Conservation (phyloP, 805 yeast genomes). For the Starmerella cellae region DNA sequence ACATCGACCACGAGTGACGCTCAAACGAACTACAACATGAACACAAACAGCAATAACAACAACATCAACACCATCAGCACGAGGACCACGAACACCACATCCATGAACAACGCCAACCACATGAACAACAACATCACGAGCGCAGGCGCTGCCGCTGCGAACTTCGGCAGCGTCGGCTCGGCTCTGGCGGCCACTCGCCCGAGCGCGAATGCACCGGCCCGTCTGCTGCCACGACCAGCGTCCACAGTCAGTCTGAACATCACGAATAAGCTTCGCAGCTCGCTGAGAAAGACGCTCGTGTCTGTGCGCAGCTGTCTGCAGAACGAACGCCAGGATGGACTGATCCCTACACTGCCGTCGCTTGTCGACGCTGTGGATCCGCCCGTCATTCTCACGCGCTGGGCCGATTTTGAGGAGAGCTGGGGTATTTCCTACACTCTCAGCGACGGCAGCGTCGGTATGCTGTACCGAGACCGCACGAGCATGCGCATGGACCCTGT, state of each 20-base stretch:
- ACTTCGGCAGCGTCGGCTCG: conserved; percentile 1
- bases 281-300: conserved; percentile 8
- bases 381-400: conserved; percentile 42
- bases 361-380: conserved; percentile 7
- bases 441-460: conserved; percentile 82
- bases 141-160: not conserved
- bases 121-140: not conserved
- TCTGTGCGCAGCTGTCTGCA: conserved; percentile 3
- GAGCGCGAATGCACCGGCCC: conserved; percentile 2
- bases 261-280: conserved; percentile 9
- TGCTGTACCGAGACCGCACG: conserved; percentile 71
- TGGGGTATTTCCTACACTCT: conserved; percentile 92
- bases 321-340: not conserved
- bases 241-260: conserved; percentile 8
- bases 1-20: not conserved
- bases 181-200: conserved; percentile 1
- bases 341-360: not conserved
- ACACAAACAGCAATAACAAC: not conserved
- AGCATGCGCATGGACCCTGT: conserved; percentile 57
- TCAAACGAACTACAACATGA: not conserved
- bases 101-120: not conserved
- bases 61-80: not conserved
- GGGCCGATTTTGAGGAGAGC: conserved; percentile 96
- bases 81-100: not conserved
- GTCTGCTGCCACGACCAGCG: conserved; percentile 11